Base-by-base conservation (phyloP, 2,329 filamentous ascomycete genomes). In the Alternaria arborescens region DNA sequence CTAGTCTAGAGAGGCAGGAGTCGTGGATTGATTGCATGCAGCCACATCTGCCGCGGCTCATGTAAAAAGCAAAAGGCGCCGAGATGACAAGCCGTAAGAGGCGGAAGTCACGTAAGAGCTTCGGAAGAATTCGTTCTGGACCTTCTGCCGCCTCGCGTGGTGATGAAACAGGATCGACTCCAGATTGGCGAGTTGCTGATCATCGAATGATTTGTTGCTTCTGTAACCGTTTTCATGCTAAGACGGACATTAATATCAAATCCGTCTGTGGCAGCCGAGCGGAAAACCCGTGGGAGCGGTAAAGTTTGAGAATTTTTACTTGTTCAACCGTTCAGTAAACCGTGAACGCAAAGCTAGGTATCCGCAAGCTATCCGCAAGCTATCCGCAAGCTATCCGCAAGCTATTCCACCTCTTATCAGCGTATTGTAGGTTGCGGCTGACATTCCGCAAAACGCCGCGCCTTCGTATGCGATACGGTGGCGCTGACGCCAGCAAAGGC, bases 1-100 rank as follows among this genome's bases (percentile, higher is more conserved):
- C 53, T 57, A 41, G 34, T 53, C 47, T 46, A 36, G 32, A 4
- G 38, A 52, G 41, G 32, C 47, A 46, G 46, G 52, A 51, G 52
- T 30, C 24, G 40, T 46, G 16, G 22, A 24, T 55, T 42, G 42
- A 46, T 51, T 56, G 32, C 22, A 16, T 50, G 36, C 47, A 36
- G 28, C 20, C 14, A 12, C 43, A 38, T 47, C 14, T 56, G 32
- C 52, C 57, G 38, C 22, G 56, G 56, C 52, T 47, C 24, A 24
- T 28, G n/a, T 22, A 44, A 41, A 54, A 12, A 28, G n/a, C 16
- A 42, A 18, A 44, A 44, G n/a, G 18, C 28, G 18, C 51, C 40
- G 51, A 53, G 1, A 42, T 43, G 20, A 53, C 26, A 43, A 14
- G 26, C 5, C 38, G 16, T 34, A 26, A 42, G 12, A 44, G 40